Evolutionary conservation across 768 basidiomycete species (phyloP), one percentile per base, ranked within the genome.

Genomic region (Lentinula lateritia): DNA sequence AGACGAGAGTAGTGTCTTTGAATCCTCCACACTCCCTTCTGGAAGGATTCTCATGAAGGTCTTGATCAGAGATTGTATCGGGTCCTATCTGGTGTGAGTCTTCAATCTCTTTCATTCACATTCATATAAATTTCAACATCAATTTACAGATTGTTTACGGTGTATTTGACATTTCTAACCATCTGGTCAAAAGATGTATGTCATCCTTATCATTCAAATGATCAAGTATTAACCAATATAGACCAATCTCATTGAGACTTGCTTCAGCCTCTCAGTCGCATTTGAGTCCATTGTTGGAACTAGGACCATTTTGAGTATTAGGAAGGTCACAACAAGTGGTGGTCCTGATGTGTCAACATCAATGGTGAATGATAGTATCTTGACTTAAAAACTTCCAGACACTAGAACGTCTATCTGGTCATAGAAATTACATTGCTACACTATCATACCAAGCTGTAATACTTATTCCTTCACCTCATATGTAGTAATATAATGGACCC

Each of bases 21-120:
- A 73, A 0, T 74, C 76, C 28, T 23, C 23, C 23, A 50, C 76
- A 1, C 77, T 80, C 64, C 73, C 71, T 7, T 75, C 75, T 42
- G 83, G 83, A 6, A 67, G 73, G 35, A 69, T 75, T 52, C 73
- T 86, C n/a, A 74, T 86, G 13, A 66, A 72, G 10, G 76, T 84
- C 42, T 76, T 87, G 36, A 74, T 87, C 16, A 74, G 83, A 32
- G 85, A 86, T 68, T 85, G 83, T 2, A 70, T 85, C 20, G 64
- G 81, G 7, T 86, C 85, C 63, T 87, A 85, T 66, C 66, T 85
- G 7, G 74, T 83, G 85, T 85, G 67, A 67, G 83, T 72, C n/a
- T 34, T 45, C 4, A 16, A 3, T 34, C 28, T n/a, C 1, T 3
- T 35, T 52, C 12, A 15, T 35, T 5, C 35, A 23, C 6, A 1